Evolutionary conservation across 352 stramenopile genomes (phyloP).

Genomic region (Globisporangium perplexum): DNA sequence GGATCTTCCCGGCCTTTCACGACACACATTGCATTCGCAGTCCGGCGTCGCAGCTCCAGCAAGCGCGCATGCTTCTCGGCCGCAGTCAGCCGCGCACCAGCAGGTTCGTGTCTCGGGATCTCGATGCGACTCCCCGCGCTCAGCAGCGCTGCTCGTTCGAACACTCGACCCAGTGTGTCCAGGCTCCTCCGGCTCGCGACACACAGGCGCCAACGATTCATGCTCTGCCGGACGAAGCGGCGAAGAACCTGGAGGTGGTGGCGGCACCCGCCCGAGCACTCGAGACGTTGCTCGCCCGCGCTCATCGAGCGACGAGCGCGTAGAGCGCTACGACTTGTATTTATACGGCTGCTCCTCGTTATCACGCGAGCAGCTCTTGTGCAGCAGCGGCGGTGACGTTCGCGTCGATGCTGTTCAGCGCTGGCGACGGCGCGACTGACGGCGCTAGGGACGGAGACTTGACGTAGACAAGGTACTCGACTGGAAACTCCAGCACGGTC

Average conservation of each 20-base stretch:
- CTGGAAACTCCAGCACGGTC: conserved; percentile 57
- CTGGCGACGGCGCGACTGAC: neutral
- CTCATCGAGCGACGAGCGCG: too few species aligned
- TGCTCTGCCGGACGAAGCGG: conserved; percentile 11
- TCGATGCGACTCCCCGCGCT: neutral
- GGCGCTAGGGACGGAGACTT: conserved; percentile 15
- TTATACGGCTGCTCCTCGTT: neutral
- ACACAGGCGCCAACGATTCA: conserved; percentile 10
- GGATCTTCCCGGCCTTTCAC: neutral
- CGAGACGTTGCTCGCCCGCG: too few species aligned
- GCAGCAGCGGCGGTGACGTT: neutral
- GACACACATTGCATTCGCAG: neutral
- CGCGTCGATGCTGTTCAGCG: neutral
- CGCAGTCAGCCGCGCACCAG: neutral
- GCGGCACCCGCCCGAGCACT: neutral
- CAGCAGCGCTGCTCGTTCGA: conserved; percentile 3
- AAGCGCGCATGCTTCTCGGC: conserved; percentile 5
- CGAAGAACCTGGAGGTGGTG: neutral
- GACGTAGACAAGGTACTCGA: conserved; percentile 77
- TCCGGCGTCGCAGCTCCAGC: conserved; percentile 2
- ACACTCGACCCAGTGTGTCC: conserved; percentile 12
- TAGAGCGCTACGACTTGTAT: too few species aligned
- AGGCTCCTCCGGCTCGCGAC: conserved; percentile 9
- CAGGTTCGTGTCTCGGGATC: neutral
- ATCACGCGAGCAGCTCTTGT: conserved; percentile 2